Percentiles rank a stretch among this genome's conserved stretches.
These are phyloP conservation scores for Aspergillus hancockii DNA, from an alignment of 495 filamentous ascomycete genomes.

Conservation along the genomic window DNA sequence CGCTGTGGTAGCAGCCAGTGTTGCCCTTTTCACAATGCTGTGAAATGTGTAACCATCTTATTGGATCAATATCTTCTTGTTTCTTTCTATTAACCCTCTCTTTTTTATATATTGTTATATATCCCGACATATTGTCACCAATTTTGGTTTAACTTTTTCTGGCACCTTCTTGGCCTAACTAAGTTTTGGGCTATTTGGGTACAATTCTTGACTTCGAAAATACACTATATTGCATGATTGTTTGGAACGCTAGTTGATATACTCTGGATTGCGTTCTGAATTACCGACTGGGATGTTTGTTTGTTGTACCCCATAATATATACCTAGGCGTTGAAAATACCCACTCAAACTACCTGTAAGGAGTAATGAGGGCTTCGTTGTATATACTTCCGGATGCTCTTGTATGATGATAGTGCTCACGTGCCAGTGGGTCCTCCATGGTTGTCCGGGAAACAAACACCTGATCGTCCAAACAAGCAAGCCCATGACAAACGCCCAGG, in stretches of 20 bases:
- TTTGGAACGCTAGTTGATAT: neutral
- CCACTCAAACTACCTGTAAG: too few species aligned
- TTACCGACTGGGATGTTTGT: too few species aligned
- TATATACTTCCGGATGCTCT: too few species aligned
- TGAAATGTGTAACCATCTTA: constrained; percentile 11
- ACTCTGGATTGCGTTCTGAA: too few species aligned
- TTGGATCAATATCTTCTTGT: neutral
- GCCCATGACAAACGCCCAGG: constrained; percentile 15
- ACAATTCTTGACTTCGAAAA: neutral
- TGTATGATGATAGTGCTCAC: neutral
- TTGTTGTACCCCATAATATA: too few species aligned
- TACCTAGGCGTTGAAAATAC: too few species aligned
- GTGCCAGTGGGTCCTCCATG: neutral
- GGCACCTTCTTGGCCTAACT: neutral
- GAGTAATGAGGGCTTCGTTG: too few species aligned
- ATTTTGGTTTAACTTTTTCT: neutral
- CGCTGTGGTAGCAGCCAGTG: constrained; percentile 21
- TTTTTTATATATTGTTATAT: neutral
- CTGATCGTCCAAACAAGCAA: constrained; percentile 17
- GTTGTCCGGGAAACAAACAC: constrained; percentile 18
- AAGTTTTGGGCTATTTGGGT: neutral
- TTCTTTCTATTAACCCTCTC: neutral
- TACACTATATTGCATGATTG: neutral
- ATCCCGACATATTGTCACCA: neutral
- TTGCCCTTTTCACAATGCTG: constrained; percentile 28